Evolutionary conservation across 192 early-diverging fungal genomes (phyloP), one percentile per base, ranked within the genome.

Genomic region (Linnemannia schmuckeri): DNA sequence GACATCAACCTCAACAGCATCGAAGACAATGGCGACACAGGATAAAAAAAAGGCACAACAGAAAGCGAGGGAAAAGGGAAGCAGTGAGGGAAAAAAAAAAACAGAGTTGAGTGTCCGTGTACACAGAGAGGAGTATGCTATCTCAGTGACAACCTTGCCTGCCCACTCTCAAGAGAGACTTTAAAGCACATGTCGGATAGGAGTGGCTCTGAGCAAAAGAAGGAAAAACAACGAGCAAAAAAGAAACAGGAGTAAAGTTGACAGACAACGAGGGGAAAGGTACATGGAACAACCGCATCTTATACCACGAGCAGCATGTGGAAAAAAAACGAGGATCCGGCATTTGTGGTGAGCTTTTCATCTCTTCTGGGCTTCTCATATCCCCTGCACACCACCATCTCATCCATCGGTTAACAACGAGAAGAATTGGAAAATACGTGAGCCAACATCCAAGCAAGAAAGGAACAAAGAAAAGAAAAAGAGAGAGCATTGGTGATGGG

Each of bases 21-120:
- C 49, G 17, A 38, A 35, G 44, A 73, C 72, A 15, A 44, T 63
- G 61, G 61, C 61, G 27, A 63, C 61, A 63, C 61, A 71, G 70
- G 41, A 42, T 41, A 42, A 55, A n/a, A 12, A 27, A 63, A 12
- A 27, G 61, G 12, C n/a, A 30, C 27, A 15, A 66, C 61, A 66
- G 61, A 66, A 66, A 66, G 61, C 61, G 61, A 66, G 61, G 61
- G 61, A 66, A 33, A 41, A 35, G 6, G 70, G 41, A n/a, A 70
- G 5, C 44, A 46, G 1, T 46, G 68, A 69, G 66, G 35, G 68
- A n/a, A n/a, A n/a, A 38, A 24, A 41, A 72, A 71, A 72, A 41
- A 66, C 61, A 66, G 61, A 66, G 61, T 33, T 66, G 30, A 13
- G 61, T 66, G 61, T 66, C 61, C 61, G 61, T 66, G 61, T 66